Base-by-base conservation (phyloP, 129 eudicot species). In the Flaveria linearis region DNA sequence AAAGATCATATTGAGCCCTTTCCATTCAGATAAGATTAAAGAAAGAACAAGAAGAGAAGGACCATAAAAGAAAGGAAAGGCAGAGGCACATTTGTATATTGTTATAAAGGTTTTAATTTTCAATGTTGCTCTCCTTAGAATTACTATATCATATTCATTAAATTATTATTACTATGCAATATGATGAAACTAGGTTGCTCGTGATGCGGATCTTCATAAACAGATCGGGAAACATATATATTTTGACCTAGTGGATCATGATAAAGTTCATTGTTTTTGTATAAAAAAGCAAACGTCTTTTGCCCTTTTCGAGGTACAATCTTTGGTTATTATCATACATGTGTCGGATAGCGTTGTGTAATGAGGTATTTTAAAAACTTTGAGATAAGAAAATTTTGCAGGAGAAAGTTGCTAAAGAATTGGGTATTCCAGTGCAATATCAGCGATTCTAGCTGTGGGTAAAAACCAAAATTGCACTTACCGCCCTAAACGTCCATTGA, bases 211-310 rank as follows among this genome's bases (percentile, higher is more conserved):
- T 65, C 74, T 91, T 17, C 74, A 60, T 60, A 81, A 86, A 60
- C 97, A 91, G 82, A 91, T 91, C 42, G 97, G 97, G 42, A 88
- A 73, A 26, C 90, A 86, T 53, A 82, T 89, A 51, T 85, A 86
- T 71, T 91, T 88, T 91, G 97, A 91, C 78, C 96, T 91, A 30
- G 97, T 91, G 17, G 96, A 91, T 73, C 97, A 91, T 89, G 97
- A 87, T 76, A 91, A 85, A 87, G 97, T 91, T 69, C 88, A 82
- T 46, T 69, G 78, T 58, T 91, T 91, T 41, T 90, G 95, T 47
- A 86, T 91, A 55, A 91, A 86, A 80, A 91, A 91, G 71, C 90
- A 91, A 74, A 69, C 70, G 82, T 60, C 92, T 49, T 91, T 91
- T 74, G 74, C 66, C 61, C 74, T 67, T 77, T 88, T 91, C 80